Base-by-base conservation (phyloP, 2,329 filamentous ascomycete genomes). In the Daldinia sp. region DNA sequence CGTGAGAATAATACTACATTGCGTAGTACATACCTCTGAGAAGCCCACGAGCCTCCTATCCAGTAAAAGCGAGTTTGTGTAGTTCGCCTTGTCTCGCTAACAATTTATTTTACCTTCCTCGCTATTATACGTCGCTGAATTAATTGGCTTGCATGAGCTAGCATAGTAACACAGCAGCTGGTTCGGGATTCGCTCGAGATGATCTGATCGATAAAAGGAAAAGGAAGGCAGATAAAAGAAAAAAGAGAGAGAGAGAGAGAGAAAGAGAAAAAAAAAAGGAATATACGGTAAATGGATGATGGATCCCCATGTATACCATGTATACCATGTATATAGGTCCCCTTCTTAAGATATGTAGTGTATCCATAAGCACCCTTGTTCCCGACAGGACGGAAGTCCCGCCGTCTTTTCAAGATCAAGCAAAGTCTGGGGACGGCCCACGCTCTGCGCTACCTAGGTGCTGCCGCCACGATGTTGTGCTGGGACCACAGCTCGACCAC, bases 321-420 rank as follows among this genome's bases (percentile, higher is more conserved):
- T 45, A n/a, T 37, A 32, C 10, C 15, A 21, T 50, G 15, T 58
- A 55, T 29, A 43, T 47, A n/a, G n/a, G n/a, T n/a, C n/a, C n/a
- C n/a, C n/a, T n/a, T n/a, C n/a, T n/a, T n/a, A n/a, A n/a, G n/a
- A n/a, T n/a, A n/a, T n/a, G n/a, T n/a, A n/a, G n/a, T n/a, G n/a
- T n/a, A n/a, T n/a, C n/a, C n/a, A n/a, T n/a, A 55, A 35, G 48
- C 61, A 63, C 51, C 65, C 65, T 59, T 59, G 63, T 54, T 62
- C 59, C 63, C 65, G 65, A 66, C 49, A 63, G 57, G 47, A 41
- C 59, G 63, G 65, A 62, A 63, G 59, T 63, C 63, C 65, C 65
- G 65, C 63, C 19, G 58, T 60, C 41, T 52, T n/a, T 58, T 67
- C 59, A 68, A 63, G 63, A 66, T 65, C 58, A 11, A 53, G 55